Evolutionary conservation across 2,329 filamentous ascomycete species (phyloP), one percentile per base, ranked within the genome.

Genomic region (Pleurostoma richardsiae): DNA sequence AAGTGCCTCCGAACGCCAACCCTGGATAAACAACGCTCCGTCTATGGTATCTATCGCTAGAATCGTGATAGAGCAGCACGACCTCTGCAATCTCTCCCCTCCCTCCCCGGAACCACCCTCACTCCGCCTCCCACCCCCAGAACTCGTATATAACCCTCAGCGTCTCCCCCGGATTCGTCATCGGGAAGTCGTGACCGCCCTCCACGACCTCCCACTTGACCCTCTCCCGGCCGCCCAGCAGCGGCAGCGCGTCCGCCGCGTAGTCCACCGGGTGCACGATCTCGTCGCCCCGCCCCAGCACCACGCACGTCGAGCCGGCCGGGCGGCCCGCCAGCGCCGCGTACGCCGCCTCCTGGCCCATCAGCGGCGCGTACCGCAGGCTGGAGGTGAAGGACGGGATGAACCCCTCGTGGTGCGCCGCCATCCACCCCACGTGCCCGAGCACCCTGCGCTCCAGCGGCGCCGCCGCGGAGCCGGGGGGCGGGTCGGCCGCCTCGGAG

Each of bases 141-240:
- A 77, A 71, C 30, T 64, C 60, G 46, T 74, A 71, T 7, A 83
- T 64, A 46, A 67, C 68, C 39, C 61, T 56, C 48, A 80, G 54
- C 8, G 77, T 72, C 33, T 65, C 58, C 5, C 61, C 55, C 0
- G 68, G 59, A 49, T 76, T 70, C n/a, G 78, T 80, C 67, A 83
- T 82, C 11, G 81, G 78, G 54, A 84, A 83, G 52, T 85, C 80
- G 55, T 85, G 81, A 2, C 71, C 74, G 2, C 77, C 79, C 0
- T 72, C 70, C 2, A 83, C 63, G 8, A 77, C 59, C 31, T 65
- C 69, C 39, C 65, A 61, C 5, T 82, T 70, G 10, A 69, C 69
- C 1, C 70, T 67, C 42, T 63, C 59, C 5, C 54, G 41, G 7
- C 80, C 77, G 10, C 76, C 77, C 39, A 78, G 56, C 19, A 81